Conservation (phyloP, 2,329 filamentous ascomycete species). For the Dactylellina cionopaga region DNA sequence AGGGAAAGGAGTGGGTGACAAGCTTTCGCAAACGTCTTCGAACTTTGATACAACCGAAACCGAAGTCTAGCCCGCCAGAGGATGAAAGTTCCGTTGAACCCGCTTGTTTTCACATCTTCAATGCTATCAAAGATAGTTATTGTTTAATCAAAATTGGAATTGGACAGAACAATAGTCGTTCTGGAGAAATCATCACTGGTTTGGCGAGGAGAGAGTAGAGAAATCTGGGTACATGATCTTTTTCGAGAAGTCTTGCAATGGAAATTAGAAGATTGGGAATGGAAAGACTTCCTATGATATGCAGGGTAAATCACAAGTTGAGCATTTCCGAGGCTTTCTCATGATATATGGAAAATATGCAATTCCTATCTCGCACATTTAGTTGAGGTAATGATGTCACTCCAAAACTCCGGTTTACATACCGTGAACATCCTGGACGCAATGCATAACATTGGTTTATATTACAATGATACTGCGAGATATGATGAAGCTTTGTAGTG, state of each 20-base stretch:
- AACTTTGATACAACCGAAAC: background rate
- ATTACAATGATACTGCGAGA: background rate
- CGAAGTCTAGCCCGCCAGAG: background rate
- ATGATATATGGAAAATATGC: background rate
- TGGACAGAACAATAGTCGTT: background rate
- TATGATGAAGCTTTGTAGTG: too few species aligned
- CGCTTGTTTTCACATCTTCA: background rate
- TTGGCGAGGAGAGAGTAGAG: background rate
- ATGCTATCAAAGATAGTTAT: background rate
- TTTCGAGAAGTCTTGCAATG: background rate
- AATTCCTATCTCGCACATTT: conserved; percentile 4
- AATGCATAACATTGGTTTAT: background rate
- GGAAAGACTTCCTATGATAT: background rate
- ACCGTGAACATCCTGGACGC: background rate
- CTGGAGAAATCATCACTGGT: conserved; percentile 13
- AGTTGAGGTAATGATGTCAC: background rate
- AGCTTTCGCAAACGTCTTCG: background rate
- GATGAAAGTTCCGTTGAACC: background rate
- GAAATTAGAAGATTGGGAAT: background rate
- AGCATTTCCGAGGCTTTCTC: background rate
- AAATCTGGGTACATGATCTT: conserved; percentile 10
- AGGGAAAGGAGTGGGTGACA: background rate
- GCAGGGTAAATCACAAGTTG: background rate
- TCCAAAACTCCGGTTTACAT: background rate
- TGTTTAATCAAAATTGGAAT: background rate